Base-by-base conservation (phyloP, 192 early-diverging fungal species). In the Obelidium mucronatum region DNA sequence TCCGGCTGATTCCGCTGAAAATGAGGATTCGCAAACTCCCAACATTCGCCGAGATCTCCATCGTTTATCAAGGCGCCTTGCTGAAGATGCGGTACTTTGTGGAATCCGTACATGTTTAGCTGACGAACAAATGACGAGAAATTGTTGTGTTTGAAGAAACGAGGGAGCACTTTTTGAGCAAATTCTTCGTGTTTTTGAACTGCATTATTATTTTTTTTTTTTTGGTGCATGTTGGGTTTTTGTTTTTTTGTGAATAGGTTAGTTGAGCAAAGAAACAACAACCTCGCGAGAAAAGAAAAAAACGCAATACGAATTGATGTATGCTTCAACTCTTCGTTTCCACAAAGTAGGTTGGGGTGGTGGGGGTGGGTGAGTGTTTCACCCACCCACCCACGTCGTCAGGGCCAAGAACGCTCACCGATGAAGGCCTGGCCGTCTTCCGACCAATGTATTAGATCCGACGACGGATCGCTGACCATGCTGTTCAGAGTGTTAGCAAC, bases 1-100 rank as follows among this genome's bases (percentile, higher is more conserved):
- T 99, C 95, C 0, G 95, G 95, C 77, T 94, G 92, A 62, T 91
- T 90, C 44, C 93, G 89, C 80, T 93, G 92, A 75, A 99, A 99
- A 73, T 97, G 90, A 0, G 88, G 88, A 76, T 99, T 95, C 63
- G 85, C 89, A 80, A 99, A 99, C 82, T 98, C 95, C 93, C 92
- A 96, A 61, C 88, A 85, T 79, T 98, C 97, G 0, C 93, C 87
- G 31, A 88, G 87, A 1, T 85, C 87, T 24, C 94, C 93, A 3
- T 92, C 81, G 11, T 53, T 13, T 11, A 72, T 34, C 37, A 98
- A 84, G 1, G 94, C 93, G 35, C 97, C 97, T 59, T 95, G 93
- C 67, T 95, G 93, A 17, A 96, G 77, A 78, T 97, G 94, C n/a
- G 95, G 96, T 17, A 97, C 90, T 68, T 99, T 99, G 82, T 96